A percentile compares a stretch with the other conserved stretches of the same genome.
Conservation (phyloP, 768 basidiomycete genomes). For the Suillus decipiens region DNA sequence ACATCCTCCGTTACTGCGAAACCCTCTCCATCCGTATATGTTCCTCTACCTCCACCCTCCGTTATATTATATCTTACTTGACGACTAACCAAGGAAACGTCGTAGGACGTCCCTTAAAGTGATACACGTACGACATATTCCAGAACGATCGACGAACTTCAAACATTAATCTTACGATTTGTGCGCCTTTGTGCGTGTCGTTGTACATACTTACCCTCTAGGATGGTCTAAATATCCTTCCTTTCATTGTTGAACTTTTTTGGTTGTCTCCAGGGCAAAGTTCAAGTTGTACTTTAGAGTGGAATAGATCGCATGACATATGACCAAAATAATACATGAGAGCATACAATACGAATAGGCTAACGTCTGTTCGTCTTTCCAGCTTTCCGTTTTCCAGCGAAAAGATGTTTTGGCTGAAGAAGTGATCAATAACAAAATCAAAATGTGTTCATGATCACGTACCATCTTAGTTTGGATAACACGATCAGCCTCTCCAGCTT, state of each 20-base stretch:
- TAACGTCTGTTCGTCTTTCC: conserved; percentile 74
- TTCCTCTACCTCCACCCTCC: conserved; percentile 11
- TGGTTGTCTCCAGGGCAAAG: conserved; percentile 1
- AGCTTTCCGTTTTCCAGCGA: conserved; percentile 76
- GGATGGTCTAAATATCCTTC: conserved; percentile 1
- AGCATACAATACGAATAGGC: neutral
- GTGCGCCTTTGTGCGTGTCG: conserved; percentile 12
- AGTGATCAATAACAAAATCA: conserved; percentile 5
- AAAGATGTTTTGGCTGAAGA: conserved; percentile 78
- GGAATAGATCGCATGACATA: conserved; percentile 14
- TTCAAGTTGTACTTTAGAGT: conserved; percentile 16
- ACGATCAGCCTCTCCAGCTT: conserved; percentile 89
- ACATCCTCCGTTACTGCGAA: conserved; percentile 21
- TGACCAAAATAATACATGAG: conserved; percentile 3
- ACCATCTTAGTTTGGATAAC: conserved; percentile 85
- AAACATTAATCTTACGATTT: conserved; percentile 30
- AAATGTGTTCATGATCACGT: conserved; percentile 22
- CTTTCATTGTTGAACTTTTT: neutral
- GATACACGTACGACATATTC: conserved; percentile 13
- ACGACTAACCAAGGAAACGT: conserved; percentile 27
- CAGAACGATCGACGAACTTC: conserved; percentile 22
- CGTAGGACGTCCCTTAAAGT: conserved; percentile 20
- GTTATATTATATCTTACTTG: conserved; percentile 28
- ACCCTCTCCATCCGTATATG: conserved; percentile 18
- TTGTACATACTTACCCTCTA: conserved; percentile 25